phyloP scores from a whole-genome alignment of 1,284 basidiomycete species.

The Leccinum angustisporum region DNA sequence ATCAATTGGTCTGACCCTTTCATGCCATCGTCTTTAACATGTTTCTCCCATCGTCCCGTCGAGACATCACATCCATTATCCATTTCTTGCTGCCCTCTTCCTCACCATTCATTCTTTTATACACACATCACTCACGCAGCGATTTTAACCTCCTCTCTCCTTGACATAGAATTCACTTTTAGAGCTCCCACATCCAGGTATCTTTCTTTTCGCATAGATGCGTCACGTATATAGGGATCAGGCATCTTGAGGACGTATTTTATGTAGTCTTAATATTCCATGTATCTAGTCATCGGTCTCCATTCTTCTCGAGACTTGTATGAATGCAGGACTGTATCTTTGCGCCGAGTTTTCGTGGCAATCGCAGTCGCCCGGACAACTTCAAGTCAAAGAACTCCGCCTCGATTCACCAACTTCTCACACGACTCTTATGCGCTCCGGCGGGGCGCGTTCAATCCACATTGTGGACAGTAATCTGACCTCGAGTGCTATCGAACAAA shows the following conservation, averaged over 20 bases:
- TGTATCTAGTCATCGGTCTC: slow-evolving; percentile 29
- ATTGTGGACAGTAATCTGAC: slow-evolving; percentile 19
- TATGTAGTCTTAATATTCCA: slow-evolving; percentile 36
- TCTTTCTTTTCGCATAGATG: slow-evolving; percentile 28
- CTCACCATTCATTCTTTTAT: slow-evolving; percentile 8
- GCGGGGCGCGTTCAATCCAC: slow-evolving; percentile 15
- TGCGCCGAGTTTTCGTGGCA: background rate
- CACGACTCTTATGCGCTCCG: slow-evolving; percentile 15
- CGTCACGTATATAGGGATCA: slow-evolving; percentile 36
- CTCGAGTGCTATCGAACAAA: slow-evolving; percentile 27
- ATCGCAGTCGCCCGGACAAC: background rate
- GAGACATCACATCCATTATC: slow-evolving; percentile 25
- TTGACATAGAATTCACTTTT: slow-evolving; percentile 24
- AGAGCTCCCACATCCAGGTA: slow-evolving; percentile 19
- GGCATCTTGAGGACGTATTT: slow-evolving; percentile 39
- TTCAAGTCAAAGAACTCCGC: slow-evolving; percentile 17
- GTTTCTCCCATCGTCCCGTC: slow-evolving; percentile 7
- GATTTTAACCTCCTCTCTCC: slow-evolving; percentile 6
- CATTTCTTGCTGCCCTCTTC: slow-evolving; percentile 1
- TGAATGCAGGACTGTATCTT: slow-evolving; percentile 20
- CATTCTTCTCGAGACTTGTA: slow-evolving; percentile 19
- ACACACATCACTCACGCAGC: slow-evolving; percentile 13
- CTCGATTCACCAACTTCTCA: background rate
- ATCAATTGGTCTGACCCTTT: background rate
- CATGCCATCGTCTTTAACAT: slow-evolving; percentile 10